Percentiles rank a stretch among this genome's conserved stretches.
Conservation (phyloP, 192 early-diverging fungal genomes). For the Backusella circina region DNA sequence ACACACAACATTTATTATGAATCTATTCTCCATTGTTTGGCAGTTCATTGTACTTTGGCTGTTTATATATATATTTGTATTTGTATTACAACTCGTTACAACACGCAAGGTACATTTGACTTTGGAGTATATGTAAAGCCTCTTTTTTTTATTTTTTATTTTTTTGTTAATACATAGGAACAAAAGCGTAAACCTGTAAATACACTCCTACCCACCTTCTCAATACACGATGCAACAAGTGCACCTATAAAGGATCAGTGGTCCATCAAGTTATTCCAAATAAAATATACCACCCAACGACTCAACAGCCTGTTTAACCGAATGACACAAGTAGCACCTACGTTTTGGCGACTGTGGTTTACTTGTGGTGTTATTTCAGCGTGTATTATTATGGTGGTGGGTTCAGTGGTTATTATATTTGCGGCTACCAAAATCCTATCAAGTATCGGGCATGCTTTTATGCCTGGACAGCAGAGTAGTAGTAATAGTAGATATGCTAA, state of each 20-base stretch:
- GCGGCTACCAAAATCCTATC: constrained; percentile 40
- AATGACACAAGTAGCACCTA: constrained; percentile 32
- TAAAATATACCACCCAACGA: constrained; percentile 45
- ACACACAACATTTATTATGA: constrained; percentile 6
- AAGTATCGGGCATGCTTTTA: constrained; percentile 1
- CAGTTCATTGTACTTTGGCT: constrained; percentile 29
- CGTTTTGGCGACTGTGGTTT: constrained; percentile 61
- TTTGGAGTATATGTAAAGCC: neutral
- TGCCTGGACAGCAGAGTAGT: neutral
- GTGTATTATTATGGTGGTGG: constrained; percentile 40
- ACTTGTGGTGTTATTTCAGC: constrained; percentile 45
- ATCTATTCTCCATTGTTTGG: constrained; percentile 19
- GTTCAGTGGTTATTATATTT: constrained; percentile 42
- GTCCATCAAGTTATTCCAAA: constrained; percentile 41
- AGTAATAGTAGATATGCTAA: neutral
- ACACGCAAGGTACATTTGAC: neutral
- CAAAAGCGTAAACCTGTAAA: neutral
- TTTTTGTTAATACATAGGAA: too few relatives aligned
- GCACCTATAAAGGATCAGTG: constrained; percentile 8
- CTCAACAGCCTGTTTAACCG: constrained; percentile 43
- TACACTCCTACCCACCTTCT: constrained; percentile 19
- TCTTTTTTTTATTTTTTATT: neutral
- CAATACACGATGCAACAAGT: neutral
- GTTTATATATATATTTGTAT: constrained; percentile 21
- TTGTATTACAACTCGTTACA: constrained; percentile 7